Conservation (phyloP, 805 yeast species). For the Cyberlindnera mycetangii region DNA sequence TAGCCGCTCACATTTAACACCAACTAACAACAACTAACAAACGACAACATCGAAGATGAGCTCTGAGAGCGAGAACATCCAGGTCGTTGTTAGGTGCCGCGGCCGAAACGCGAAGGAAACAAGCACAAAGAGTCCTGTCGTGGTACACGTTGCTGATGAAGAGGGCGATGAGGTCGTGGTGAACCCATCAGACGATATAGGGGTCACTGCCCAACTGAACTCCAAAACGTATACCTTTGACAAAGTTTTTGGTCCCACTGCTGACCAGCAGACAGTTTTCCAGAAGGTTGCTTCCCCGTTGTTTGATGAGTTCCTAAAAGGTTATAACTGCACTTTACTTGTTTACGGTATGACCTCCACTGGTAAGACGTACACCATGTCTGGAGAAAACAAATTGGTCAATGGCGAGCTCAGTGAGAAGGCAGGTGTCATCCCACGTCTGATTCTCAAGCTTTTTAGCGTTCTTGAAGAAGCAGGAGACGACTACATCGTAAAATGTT, state of each 20-base stretch:
- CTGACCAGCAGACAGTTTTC: constrained; percentile 67
- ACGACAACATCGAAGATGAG: constrained; percentile 3
- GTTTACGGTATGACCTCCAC: constrained; percentile 95
- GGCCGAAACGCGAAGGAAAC: constrained; percentile 60
- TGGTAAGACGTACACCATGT: constrained; percentile 80
- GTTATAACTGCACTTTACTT: constrained; percentile 77
- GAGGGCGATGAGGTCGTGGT: constrained; percentile 48
- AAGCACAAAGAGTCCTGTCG: constrained; percentile 54
- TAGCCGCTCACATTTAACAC: too few relatives aligned
- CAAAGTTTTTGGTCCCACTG: constrained; percentile 77
- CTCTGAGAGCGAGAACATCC: constrained; percentile 46
- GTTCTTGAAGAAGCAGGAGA: constrained; percentile 37
- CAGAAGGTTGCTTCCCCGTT: constrained; percentile 63
- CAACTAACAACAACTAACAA: background rate
- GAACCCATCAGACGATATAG: constrained; percentile 38
- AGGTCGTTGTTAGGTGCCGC: constrained; percentile 63
- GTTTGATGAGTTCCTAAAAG: constrained; percentile 64
- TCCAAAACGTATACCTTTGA: constrained; percentile 69
- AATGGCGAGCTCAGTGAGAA: constrained; percentile 36
- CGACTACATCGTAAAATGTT: constrained; percentile 69
- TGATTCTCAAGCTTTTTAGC: constrained; percentile 53
- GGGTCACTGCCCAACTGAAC: constrained; percentile 38
- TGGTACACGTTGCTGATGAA: constrained; percentile 49
- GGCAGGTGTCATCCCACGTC: constrained; percentile 71
- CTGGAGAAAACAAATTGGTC: constrained; percentile 52